Evolutionary conservation across 192 early-diverging fungal genomes (phyloP), one percentile per base, ranked within the genome.

Genomic region (Coemansia sp.): DNA sequence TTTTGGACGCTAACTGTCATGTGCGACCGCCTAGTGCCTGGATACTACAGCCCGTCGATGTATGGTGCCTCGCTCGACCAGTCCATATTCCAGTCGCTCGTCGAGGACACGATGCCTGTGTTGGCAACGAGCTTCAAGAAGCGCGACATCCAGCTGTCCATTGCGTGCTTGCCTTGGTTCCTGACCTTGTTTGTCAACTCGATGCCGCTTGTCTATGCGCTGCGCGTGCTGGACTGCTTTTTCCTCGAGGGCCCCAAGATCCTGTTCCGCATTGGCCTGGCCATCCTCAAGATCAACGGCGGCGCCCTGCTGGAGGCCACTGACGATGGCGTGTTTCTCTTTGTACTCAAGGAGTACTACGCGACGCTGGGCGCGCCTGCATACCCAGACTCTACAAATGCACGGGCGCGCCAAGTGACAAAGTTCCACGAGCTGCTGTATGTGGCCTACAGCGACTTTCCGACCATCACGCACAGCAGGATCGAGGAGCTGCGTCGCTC

Each of bases 151-250:
- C 94, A 99, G 73, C 81, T 99, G 8, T 95, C 95, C 0, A 93
- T 99, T 0, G 95, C 93, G 6, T 98, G 94, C 68, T 75, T 99
- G 57, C 95, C 95, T 6, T 99, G 97, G 97, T 98, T 99, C 80
- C 72, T 99, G 54, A 95, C 92, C 34, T 68, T 99, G 50, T 99
- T 87, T 74, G 90, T 99, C 80, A 98, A 98, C 78, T 93, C 95
- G 4, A 90, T 99, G 84, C 95, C 97, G 11, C 68, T 99, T 19
- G 67, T 87, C 8, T 95, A 89, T 63, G 90, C 95, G 5, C 82
- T 95, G 59, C 79, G 95, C 24, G 87, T 98, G 22, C 68, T 99
- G 53, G 95, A 99, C 83, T 94, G 94, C 79, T 95, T 99, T 63
- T 98, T 98, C 76, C 87, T 97, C 84, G 95, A 99, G 61, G 97